These are phyloP conservation scores for Stagonosporopsis chrysanthemi DNA, from an alignment of 2,329 filamentous ascomycete genomes.

Conservation along the genomic window DNA sequence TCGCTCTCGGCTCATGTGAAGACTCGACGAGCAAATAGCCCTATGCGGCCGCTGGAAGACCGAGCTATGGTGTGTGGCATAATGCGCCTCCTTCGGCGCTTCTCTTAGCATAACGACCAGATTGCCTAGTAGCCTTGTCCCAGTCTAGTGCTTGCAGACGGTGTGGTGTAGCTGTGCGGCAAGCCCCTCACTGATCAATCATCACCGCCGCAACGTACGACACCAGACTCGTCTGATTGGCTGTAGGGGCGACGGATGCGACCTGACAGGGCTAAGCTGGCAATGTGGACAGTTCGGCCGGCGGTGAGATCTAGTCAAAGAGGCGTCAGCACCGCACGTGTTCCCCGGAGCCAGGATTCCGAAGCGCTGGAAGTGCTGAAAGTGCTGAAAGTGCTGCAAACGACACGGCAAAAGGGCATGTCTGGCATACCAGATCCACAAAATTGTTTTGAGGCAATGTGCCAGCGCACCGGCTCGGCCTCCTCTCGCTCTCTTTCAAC, in stretches of 20 bases:
- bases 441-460: not conserved
- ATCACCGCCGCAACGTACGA: slow-evolving; percentile 15
- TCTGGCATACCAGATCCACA: not conserved
- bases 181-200: slow-evolving; percentile 5
- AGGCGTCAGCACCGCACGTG: slow-evolving; percentile 23
- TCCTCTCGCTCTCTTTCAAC: not conserved
- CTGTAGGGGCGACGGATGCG: not conserved
- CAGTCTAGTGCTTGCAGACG: not conserved
- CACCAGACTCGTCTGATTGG: slow-evolving; percentile 3
- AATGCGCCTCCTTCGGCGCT: slow-evolving; percentile 1
- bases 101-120: slow-evolving; percentile 1
- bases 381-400: slow-evolving; percentile 9
- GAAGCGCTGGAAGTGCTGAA: slow-evolving; percentile 1
- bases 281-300: slow-evolving; percentile 14
- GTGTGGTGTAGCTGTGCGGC: slow-evolving; percentile 7
- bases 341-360: slow-evolving; percentile 1
- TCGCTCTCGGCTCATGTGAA: slow-evolving; percentile 1
- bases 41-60: not conserved
- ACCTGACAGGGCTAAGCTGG: slow-evolving; percentile 13
- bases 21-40: not conserved
- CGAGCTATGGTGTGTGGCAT: not conserved
- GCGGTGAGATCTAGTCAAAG: slow-evolving; percentile 17
- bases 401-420: slow-evolving; percentile 1
- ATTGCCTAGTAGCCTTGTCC: not conserved
- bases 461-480: not conserved